phyloP scores from a whole-genome alignment of 345 rosid species.

The Linum lewisii region DNA sequence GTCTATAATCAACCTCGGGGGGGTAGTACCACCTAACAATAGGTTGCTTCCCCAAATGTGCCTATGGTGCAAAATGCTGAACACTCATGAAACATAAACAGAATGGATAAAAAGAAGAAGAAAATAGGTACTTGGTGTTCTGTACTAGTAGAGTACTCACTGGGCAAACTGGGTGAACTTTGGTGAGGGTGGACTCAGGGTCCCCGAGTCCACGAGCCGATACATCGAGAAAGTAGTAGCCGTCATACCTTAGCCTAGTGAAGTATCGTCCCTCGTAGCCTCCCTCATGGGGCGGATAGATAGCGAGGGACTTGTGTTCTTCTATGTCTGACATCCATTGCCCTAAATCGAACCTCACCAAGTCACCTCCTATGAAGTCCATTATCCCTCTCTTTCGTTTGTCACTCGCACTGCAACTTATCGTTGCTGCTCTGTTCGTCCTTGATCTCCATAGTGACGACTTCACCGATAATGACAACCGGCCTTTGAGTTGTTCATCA shows the following conservation, averaged over 20 bases:
- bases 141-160: slow-evolving; percentile 35
- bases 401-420: not conserved
- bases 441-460: no score
- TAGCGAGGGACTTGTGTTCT: slow-evolving; percentile 77
- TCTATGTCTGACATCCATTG: slow-evolving; percentile 81
- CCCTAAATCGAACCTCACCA: slow-evolving; percentile 54
- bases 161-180: slow-evolving; percentile 85
- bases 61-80: slow-evolving; percentile 20
- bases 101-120: not conserved
- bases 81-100: not conserved
- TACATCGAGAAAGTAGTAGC: slow-evolving; percentile 89
- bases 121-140: no score
- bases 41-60: slow-evolving; percentile 90
- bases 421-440: not conserved
- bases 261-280: slow-evolving; percentile 92
- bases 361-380: slow-evolving; percentile 83
- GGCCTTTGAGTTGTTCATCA: no score
- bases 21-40: slow-evolving; percentile 96
- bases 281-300: slow-evolving; percentile 87
- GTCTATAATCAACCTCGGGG: slow-evolving; percentile 83
- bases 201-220: slow-evolving; percentile 93
- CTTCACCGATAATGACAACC: no score
- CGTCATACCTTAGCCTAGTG: slow-evolving; percentile 51
- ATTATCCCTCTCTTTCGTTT: slow-evolving; percentile 20
- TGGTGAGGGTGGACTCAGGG: slow-evolving; percentile 83